Evolutionary conservation across 2,329 filamentous ascomycete species (phyloP).

Genomic region (Coniochaeta hoffmannii): DNA sequence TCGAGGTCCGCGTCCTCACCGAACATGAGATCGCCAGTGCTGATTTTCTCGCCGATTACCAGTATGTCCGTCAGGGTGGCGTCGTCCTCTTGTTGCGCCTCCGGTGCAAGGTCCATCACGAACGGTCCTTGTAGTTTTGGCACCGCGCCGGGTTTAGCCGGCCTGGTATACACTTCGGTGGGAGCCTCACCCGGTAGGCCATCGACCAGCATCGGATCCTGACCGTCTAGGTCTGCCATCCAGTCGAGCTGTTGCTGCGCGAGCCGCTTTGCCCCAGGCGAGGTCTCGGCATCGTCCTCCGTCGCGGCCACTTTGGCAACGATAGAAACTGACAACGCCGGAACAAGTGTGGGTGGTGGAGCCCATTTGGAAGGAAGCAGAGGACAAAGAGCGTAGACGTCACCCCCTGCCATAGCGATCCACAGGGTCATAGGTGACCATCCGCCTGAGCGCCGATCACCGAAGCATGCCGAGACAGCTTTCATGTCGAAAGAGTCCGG

Average conservation of each 20-base stretch:
- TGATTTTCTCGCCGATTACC: conserved; percentile 55
- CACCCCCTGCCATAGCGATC: conserved; percentile 90
- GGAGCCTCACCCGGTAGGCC: conserved; percentile 38
- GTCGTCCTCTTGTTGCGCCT: conserved; percentile 46
- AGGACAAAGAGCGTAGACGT: conserved; percentile 89
- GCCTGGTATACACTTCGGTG: conserved; percentile 49
- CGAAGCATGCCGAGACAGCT: conserved; percentile 81
- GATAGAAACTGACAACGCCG: conserved; percentile 75
- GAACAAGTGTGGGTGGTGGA: conserved; percentile 66
- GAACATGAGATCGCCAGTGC: conserved; percentile 52
- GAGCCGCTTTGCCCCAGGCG: conserved; percentile 45
- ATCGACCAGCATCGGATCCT: conserved; percentile 52
- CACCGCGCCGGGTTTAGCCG: conserved; percentile 47
- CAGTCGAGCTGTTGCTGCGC: conserved; percentile 59
- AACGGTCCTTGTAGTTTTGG: conserved; percentile 58
- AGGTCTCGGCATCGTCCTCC: conserved; percentile 50
- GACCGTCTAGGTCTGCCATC: conserved; percentile 59
- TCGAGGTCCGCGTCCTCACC: conserved; percentile 59
- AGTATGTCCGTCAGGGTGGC: conserved; percentile 53
- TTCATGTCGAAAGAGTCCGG: conserved; percentile 91
- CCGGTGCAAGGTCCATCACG: conserved; percentile 45
- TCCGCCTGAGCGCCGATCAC: conserved; percentile 58
- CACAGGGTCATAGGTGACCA: conserved; percentile 97
- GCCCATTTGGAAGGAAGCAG: conserved; percentile 83
- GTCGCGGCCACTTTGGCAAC: conserved; percentile 62